Conservation (phyloP, 129 eudicot species). For the Daucus carota region DNA sequence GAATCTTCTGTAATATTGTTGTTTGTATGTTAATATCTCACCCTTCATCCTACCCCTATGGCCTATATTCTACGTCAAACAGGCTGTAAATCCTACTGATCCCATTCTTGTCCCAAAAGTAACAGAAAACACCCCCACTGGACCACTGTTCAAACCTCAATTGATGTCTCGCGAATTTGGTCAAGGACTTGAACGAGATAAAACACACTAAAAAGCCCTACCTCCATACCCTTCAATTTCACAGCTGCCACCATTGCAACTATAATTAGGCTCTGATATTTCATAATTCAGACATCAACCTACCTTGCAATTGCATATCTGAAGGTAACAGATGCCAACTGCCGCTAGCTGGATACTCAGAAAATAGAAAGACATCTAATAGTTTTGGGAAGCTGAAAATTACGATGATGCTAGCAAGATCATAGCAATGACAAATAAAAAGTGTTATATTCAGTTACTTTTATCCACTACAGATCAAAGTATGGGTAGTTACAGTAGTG, state of each 20-base stretch:
- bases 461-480: background rate
- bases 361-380: background rate
- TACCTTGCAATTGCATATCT: background rate
- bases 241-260: background rate
- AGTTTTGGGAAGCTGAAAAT: too few relatives aligned
- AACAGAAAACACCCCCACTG: background rate
- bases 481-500: background rate
- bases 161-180: background rate
- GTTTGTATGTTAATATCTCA: background rate
- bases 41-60: background rate
- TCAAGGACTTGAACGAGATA: background rate
- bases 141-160: background rate
- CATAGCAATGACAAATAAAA: too few relatives aligned
- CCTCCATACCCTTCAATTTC: background rate
- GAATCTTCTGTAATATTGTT: too few relatives aligned
- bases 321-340: background rate
- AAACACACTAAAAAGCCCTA: background rate
- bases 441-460: too few relatives aligned
- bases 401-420: too few relatives aligned
- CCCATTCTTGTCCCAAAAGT: background rate
- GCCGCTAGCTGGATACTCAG: background rate
- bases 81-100: background rate
- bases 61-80: background rate
- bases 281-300: background rate
- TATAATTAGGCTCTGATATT: background rate